Evolutionary conservation across 2,329 filamentous ascomycete species (phyloP), one percentile per base, ranked within the genome.

Genomic region (Neonectria magnoliae): DNA sequence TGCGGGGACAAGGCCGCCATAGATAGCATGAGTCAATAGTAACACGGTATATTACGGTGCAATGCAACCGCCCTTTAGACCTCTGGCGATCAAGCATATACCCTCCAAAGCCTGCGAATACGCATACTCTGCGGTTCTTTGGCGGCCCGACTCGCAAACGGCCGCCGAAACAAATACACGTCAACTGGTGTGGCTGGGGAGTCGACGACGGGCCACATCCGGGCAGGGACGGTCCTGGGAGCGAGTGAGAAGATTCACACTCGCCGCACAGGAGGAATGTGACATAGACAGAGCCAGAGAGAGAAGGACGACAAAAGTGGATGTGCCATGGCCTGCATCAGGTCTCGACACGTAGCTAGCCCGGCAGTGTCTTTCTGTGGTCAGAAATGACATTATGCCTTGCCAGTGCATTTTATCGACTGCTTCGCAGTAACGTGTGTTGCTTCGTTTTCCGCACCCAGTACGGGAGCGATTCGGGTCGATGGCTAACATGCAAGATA

Each of bases 151-250:
- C 51, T 52, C 18, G 20, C 25, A 11, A 29, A 50, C 47, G 16
- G 52, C 41, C 41, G 11, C 41, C 54, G 16, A 57, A 53, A 57
- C 41, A 18, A 18, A 27, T 62, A 57, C 60, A 62, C 60, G 54
- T 57, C 60, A 62, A 62, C 53, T 45, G 7, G 20, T 14, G 60
- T 51, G 36, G 47, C 47, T 33, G 45, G 38, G 27, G 31, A 42
- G 36, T 51, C 27, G 16, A 22, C 47, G 27, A 27, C 18, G 54
- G 47, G n/a, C 38, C 47, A 29, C n/a, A 22, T 48, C 22, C 45
- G 47, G 11, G 20, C 60, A 45, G 41, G 45, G 53, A 57, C n/a
- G 45, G 41, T 27, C 53, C 27, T 41, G 50, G 33, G 53, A 22
- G 27, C 11, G 16, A 8, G 25, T 14, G 47, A 52, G 33, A 31